A percentile compares a stretch with the other conserved stretches of the same genome.
phyloP scores from a whole-genome alignment of 805 yeast species.

The Starmerella stellata region DNA sequence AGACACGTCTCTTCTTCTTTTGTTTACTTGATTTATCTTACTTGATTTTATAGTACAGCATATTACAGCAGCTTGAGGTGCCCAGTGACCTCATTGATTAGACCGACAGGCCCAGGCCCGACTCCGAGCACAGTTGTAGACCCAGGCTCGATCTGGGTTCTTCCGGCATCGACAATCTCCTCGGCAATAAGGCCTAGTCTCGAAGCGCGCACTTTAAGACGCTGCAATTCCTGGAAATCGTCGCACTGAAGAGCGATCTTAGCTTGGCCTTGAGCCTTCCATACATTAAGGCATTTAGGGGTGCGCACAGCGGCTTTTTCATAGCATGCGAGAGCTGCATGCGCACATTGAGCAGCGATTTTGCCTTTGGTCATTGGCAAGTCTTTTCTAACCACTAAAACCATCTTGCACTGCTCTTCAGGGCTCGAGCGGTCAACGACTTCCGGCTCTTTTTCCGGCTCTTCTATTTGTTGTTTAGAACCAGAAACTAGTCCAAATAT shows the following conservation, averaged over 20 bases:
- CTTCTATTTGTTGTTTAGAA: not conserved
- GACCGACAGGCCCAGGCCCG: constrained; percentile 81
- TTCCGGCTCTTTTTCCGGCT: constrained; percentile 8
- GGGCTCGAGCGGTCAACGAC: constrained; percentile 2
- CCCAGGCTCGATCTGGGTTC: constrained; percentile 93
- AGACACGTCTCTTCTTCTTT: too few species aligned
- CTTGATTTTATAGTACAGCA: too few species aligned
- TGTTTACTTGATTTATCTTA: constrained; percentile 2
- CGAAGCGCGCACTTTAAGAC: constrained; percentile 62
- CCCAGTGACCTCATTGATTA: constrained; percentile 67
- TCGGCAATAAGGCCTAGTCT: constrained; percentile 61
- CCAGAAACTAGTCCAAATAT: not conserved
- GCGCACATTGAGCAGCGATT: constrained; percentile 93
- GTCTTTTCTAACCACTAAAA: constrained; percentile 72
- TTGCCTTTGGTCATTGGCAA: constrained; percentile 87
- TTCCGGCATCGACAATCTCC: constrained; percentile 86
- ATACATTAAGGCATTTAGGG: constrained; percentile 45
- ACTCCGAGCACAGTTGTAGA: constrained; percentile 90
- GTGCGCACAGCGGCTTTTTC: constrained; percentile 39
- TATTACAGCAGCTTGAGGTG: constrained; percentile 50
- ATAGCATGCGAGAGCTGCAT: constrained; percentile 88
- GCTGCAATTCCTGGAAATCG: constrained; percentile 51
- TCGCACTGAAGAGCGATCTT: constrained; percentile 58
- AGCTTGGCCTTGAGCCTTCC: constrained; percentile 82
- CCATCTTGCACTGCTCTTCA: constrained; percentile 34